Conservation (phyloP, 345 rosid species). For the Hibiscus syriacus region DNA sequence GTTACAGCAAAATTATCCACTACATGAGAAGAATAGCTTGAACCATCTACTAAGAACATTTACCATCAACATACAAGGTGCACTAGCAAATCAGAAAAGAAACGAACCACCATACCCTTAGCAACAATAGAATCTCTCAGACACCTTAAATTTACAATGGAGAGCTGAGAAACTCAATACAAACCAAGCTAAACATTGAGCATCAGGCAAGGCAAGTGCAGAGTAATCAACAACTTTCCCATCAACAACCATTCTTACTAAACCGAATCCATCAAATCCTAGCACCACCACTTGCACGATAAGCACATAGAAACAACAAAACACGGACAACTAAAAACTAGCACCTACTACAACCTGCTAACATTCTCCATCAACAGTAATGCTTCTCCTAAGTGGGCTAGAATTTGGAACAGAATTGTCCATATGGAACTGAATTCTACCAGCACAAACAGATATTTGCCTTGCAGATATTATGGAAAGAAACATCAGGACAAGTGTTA, state of each 20-base stretch:
- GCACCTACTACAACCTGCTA: constrained; percentile 38
- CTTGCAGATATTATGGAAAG: constrained; percentile 59
- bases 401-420: constrained; percentile 50
- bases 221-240: constrained; percentile 51
- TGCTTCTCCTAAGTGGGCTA: no score
- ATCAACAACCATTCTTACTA: constrained; percentile 43
- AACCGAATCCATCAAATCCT: constrained; percentile 53
- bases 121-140: constrained; percentile 64
- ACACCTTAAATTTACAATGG: constrained; percentile 66
- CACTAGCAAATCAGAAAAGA: constrained; percentile 62
- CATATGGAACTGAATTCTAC: constrained; percentile 51
- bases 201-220: constrained; percentile 48
- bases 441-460: constrained; percentile 54
- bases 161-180: constrained; percentile 63
- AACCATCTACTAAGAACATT: constrained; percentile 44
- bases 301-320: constrained; percentile 71
- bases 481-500: constrained; percentile 51
- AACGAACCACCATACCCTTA: constrained; percentile 84
- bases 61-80: constrained; percentile 69
- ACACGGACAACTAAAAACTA: constrained; percentile 51
- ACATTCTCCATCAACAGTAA: constrained; percentile 40
- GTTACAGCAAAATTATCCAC: constrained; percentile 67
- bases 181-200: constrained; percentile 78
- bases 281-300: constrained; percentile 65
- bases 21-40: constrained; percentile 51